These are phyloP conservation scores for Brachypodium distachyon DNA, from an alignment of 202 grass and related monocot genomes.

Conservation along the genomic window DNA sequence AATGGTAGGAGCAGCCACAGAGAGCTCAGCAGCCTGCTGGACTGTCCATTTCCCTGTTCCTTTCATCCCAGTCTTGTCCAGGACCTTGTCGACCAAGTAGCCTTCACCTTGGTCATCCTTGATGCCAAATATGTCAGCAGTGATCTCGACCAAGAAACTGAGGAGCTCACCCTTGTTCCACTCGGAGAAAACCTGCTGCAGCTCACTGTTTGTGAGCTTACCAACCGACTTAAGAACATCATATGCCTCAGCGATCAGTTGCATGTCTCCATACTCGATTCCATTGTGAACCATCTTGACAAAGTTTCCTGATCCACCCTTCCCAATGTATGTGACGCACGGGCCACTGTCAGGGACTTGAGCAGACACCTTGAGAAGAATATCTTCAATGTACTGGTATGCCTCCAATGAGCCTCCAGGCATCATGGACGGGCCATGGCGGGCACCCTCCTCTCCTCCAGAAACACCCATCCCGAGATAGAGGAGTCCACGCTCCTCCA, in stretches of 20 bases:
- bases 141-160: slow-evolving; percentile 89
- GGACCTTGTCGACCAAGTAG: slow-evolving; percentile 78
- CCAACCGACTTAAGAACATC: slow-evolving; percentile 77
- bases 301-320: slow-evolving; percentile 72
- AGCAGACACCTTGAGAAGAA: slow-evolving; percentile 22
- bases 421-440: slow-evolving; percentile 69
- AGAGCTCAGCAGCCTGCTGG: slow-evolving; percentile 80
- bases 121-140: slow-evolving; percentile 69
- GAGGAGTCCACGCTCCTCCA: slow-evolving; percentile 65
- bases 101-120: slow-evolving; percentile 74
- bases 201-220: slow-evolving; percentile 67
- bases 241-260: slow-evolving; percentile 76
- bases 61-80: slow-evolving; percentile 95
- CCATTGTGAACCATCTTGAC: slow-evolving; percentile 97
- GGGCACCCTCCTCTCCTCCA: slow-evolving; percentile 79
- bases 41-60: slow-evolving; percentile 88
- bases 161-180: slow-evolving; percentile 94
- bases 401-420: slow-evolving; percentile 64
- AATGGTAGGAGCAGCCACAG: slow-evolving; percentile 77
- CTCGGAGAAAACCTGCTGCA: slow-evolving; percentile 70
- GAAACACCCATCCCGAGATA: slow-evolving; percentile 90
- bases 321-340: slow-evolving; percentile 62
- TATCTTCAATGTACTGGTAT: slow-evolving; percentile 28
- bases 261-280: slow-evolving; percentile 88
- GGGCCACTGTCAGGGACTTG: slow-evolving; percentile 1